Evolutionary conservation across 768 basidiomycete species (phyloP), one percentile per base, ranked within the genome.

Genomic region (Suillus tomentosus): DNA sequence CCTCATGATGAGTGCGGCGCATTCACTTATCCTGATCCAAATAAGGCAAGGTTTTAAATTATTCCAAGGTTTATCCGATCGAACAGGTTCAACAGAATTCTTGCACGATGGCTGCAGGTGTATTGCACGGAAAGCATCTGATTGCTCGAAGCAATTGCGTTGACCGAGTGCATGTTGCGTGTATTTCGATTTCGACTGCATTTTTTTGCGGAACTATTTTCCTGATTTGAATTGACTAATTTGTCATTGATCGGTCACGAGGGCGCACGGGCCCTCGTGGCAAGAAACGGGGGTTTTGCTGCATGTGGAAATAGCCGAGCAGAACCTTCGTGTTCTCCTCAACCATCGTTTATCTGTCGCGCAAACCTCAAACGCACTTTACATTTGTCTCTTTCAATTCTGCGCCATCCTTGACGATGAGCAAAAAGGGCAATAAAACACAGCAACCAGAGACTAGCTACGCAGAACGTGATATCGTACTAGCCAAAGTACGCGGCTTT

Each of bases 401-500:
- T 53, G 68, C 62, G 57, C 60, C 65, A 40, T 62, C 62, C 39
- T 51, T 62, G 65, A 69, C 61, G 68, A 82, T 82, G 79, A 80
- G 76, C 79, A 87, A 86, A 81, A 88, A 87, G 79, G 74, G 75
- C 58, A 67, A 77, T 54, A 79, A 80, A 72, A 73, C 77, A 50
- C 72, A 68, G 43, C 74, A 83, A 67, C 73, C 77, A 67, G 74
- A 73, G 66, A 74, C 80, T 14, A 79, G 80, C 54, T 96, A 92
- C 75, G 82, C 83, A 27, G 73, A 84, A 62, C 88, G 91, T 77
- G 95, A 99, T 72, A 81, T 95, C 69, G 94, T 99, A 45, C 86
- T 98, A 65, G 95, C 86, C 31, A 96, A 96, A 81, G 80, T 99
- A 74, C 93, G 92, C 79, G 97, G 96, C 11, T 98, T 82, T 79